Evolutionary conservation across 768 basidiomycete species (phyloP), one percentile per base, ranked within the genome.

Genomic region (Auriculariales sp.): DNA sequence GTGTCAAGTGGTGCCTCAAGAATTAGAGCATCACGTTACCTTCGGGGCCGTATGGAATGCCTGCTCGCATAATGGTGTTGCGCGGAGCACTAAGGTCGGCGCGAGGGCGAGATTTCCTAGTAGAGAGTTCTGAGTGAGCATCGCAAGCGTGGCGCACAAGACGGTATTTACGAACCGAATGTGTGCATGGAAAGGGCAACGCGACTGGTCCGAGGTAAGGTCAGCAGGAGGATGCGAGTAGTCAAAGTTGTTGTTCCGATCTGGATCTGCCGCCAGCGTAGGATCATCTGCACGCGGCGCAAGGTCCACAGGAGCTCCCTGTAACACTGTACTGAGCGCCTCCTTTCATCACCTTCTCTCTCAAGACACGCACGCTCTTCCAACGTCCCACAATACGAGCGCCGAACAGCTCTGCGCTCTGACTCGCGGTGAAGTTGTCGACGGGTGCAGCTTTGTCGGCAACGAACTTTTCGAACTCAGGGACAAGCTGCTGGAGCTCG

Each of bases 131-230:
- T 10, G 47, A 15, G 15, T 15, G 15, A n/a, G 10, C 6, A 9
- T 1, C 15, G 22, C 35, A 22, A 36, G 35, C 10, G 35, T n/a
- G 10, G 6, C 10, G 35, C 15, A 15, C 15, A 36, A n/a, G n/a
- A n/a, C n/a, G n/a, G n/a, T n/a, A n/a, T n/a, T n/a, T n/a, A 3
- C 35, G 46, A 3, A 30, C 34, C 73, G 68, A 36, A 67, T 59
- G 49, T 74, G 72, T 1, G 71, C 71, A 25, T 71, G 69, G 57
- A 74, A 73, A 10, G 74, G 74, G 51, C 67, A 68, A 34, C 48
- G 52, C 45, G 47, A 46, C 17, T 58, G 52, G 6, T 46, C 52
- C 1, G 52, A 48, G 7, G 14, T 46, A 1, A 30, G 27, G 28
- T 51, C 50, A 66, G 61, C 1, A 60, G 61, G 47, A 49, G 59